phyloP scores from a whole-genome alignment of 2,329 filamentous ascomycete species.

The Apiospora marii region DNA sequence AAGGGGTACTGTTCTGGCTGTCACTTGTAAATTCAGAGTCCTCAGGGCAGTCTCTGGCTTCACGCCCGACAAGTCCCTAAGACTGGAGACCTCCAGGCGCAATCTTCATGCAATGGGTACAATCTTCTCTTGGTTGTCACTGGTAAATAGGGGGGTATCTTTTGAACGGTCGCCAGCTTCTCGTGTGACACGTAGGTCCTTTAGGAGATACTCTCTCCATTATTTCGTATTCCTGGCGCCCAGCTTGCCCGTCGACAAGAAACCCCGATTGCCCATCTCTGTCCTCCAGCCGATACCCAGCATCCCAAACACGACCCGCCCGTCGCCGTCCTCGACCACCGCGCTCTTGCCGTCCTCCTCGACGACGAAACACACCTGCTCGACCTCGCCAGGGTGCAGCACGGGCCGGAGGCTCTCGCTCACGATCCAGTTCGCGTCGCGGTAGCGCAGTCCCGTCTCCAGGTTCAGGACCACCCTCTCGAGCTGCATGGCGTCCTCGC shows the following conservation, averaged over 20 bases:
- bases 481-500: constrained; percentile 81
- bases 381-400: constrained; percentile 68
- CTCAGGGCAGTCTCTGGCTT: not conserved
- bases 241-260: constrained; percentile 85
- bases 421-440: constrained; percentile 65
- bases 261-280: constrained; percentile 88
- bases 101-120: not conserved
- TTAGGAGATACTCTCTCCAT: constrained; percentile 24
- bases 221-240: constrained; percentile 55
- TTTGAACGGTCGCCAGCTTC: not conserved
- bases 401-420: constrained; percentile 57
- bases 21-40: not conserved
- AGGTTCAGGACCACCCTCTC: constrained; percentile 69
- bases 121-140: not conserved
- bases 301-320: constrained; percentile 76
- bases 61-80: not conserved
- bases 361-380: constrained; percentile 71
- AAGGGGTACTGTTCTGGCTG: not conserved
- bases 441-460: constrained; percentile 57
- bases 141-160: constrained; percentile 12
- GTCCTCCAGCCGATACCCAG: constrained; percentile 88
- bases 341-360: constrained; percentile 50
- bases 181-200: not conserved
- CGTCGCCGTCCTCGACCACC: constrained; percentile 62
- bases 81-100: not conserved